Percentiles rank a stretch among this genome's conserved stretches.
phyloP scores from a whole-genome alignment of 2,329 filamentous ascomycete species.

The Ceratocystis cubensis region DNA sequence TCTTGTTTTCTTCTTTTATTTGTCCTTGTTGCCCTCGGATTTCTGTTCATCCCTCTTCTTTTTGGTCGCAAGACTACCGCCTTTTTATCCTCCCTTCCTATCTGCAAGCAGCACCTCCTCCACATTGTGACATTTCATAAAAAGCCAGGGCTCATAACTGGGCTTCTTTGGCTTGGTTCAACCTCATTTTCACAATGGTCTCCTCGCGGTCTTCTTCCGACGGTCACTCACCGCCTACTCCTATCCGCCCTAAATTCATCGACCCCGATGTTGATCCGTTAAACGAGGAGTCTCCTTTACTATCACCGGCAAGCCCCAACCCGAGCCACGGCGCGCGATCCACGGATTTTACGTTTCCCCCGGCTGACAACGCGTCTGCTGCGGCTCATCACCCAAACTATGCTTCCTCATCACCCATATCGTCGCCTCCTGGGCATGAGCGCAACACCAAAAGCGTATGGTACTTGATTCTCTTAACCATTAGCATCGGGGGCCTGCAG shows the following conservation, averaged over 20 bases:
- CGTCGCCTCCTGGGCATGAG: constrained; percentile 26
- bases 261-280: constrained; percentile 21
- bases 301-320: constrained; percentile 18
- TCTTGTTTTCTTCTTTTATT: not conserved
- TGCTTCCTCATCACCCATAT: not conserved
- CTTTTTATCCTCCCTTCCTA: not conserved
- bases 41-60: not conserved
- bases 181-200: constrained; percentile 5
- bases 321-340: constrained; percentile 23
- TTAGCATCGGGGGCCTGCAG: constrained; percentile 79
- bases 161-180: constrained; percentile 2
- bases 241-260: constrained; percentile 12
- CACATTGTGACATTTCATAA: not conserved
- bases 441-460: constrained; percentile 61
- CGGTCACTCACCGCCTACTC: constrained; percentile 9
- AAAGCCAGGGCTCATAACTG: not conserved
- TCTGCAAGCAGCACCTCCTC: not conserved
- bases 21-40: not conserved
- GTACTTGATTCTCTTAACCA: constrained; percentile 76
- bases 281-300: constrained; percentile 22
- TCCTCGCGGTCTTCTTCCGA: constrained; percentile 8
- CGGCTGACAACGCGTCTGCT: constrained; percentile 1
- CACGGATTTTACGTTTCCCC: constrained; percentile 29
- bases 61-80: not conserved
- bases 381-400: not conserved